A percentile compares a stretch with the other conserved stretches of the same genome.
These are phyloP conservation scores for Podospora pseudocomata DNA, from an alignment of 495 filamentous ascomycete species.

Conservation along the genomic window DNA sequence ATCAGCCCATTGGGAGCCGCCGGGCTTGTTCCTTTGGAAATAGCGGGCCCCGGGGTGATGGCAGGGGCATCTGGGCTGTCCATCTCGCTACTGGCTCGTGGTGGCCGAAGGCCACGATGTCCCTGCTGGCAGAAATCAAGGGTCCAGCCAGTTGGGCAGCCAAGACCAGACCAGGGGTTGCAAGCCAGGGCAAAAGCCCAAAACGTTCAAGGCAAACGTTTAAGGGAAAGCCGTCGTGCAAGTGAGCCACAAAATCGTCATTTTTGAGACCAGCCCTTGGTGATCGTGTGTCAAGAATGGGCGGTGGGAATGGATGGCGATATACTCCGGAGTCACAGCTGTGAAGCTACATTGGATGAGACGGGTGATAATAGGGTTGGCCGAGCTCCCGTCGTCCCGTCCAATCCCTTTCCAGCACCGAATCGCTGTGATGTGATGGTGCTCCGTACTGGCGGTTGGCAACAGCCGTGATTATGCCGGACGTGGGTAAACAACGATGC, in stretches of 20 bases:
- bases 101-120: slow-evolving; percentile 7
- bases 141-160: slow-evolving; percentile 18
- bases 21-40: slow-evolving; percentile 1
- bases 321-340: background rate
- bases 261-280: background rate
- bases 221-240: background rate
- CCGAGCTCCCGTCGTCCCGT: background rate
- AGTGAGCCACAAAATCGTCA: background rate
- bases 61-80: slow-evolving; percentile 11
- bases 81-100: slow-evolving; percentile 21
- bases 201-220: background rate
- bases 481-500: background rate
- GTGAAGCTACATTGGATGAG: background rate
- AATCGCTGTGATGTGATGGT: background rate
- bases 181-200: background rate
- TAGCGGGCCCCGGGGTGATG: slow-evolving; percentile 12
- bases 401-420: background rate
- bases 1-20: slow-evolving; percentile 11
- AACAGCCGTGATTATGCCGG: background rate
- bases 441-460: background rate
- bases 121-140: slow-evolving; percentile 7
- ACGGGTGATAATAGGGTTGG: background rate
- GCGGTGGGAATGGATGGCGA: background rate
- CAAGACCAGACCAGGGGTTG: background rate
- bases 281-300: background rate